Conservation (phyloP, 2,329 filamentous ascomycete species). For the Beauveria rudraprayagi region DNA sequence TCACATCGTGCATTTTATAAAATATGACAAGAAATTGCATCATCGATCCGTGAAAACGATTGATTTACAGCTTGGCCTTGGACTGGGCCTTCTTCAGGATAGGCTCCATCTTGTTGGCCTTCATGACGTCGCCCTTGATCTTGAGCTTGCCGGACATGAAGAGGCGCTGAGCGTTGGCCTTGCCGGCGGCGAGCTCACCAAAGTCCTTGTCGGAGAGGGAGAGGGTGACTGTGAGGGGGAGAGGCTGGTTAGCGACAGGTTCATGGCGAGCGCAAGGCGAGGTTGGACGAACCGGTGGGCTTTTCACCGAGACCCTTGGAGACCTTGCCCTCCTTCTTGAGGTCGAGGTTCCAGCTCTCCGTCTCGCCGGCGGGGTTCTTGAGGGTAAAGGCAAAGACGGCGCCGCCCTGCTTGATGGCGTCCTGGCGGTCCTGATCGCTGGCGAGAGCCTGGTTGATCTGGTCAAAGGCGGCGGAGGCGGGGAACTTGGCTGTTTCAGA, state of each 20-base stretch:
- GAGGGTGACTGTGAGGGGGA: constrained; percentile 62
- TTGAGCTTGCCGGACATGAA: constrained; percentile 99
- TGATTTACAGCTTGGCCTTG: constrained; percentile 70
- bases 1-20: constrained; percentile 4
- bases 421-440: constrained; percentile 71
- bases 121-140: constrained; percentile 97
- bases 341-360: constrained; percentile 88
- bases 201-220: constrained; percentile 81
- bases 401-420: constrained; percentile 81
- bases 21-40: neutral
- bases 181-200: constrained; percentile 69
- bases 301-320: constrained; percentile 72
- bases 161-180: constrained; percentile 87
- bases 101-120: constrained; percentile 92
- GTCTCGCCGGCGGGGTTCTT: constrained; percentile 79
- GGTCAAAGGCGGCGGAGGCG: constrained; percentile 83
- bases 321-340: constrained; percentile 82
- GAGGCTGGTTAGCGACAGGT: neutral
- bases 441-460: constrained; percentile 66
- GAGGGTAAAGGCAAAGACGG: constrained; percentile 82
- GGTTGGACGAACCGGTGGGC: constrained; percentile 74
- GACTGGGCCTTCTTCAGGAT: constrained; percentile 81
- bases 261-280: constrained; percentile 24
- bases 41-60: neutral
- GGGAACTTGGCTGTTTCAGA: constrained; percentile 68